Conservation (phyloP, 148 eudicot genomes). For the Agrostemma githago region DNA sequence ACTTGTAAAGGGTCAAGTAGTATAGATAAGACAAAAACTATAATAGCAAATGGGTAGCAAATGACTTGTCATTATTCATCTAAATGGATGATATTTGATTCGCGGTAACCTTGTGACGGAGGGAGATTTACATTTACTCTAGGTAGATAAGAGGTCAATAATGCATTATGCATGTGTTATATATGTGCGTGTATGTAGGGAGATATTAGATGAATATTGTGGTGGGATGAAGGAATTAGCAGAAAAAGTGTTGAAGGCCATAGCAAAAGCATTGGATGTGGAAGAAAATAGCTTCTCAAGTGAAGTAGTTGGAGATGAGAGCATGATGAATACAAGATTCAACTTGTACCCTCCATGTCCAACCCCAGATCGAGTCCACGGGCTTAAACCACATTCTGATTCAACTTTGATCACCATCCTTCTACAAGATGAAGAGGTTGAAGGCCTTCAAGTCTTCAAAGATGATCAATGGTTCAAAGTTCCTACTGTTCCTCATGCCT, state of each 20-base stretch:
- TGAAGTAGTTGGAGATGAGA: conserved; percentile 28
- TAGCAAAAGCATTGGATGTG: conserved; percentile 36
- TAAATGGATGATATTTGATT: too few relatives aligned
- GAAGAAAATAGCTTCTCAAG: conserved; percentile 30
- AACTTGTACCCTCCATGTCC: conserved; percentile 47
- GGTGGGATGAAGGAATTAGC: conserved; percentile 2
- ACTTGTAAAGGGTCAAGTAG: too few relatives aligned
- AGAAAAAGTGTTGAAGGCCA: conserved; percentile 33
- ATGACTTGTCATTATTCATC: too few relatives aligned
- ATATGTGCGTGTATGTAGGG: not conserved
- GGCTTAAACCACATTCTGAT: conserved; percentile 47
- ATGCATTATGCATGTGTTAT: too few relatives aligned
- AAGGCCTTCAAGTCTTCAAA: conserved; percentile 45
- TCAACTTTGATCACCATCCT: conserved; percentile 40
- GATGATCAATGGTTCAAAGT: conserved; percentile 41
- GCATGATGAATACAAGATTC: conserved; percentile 25
- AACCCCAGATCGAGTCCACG: conserved; percentile 29
- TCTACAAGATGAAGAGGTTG: conserved; percentile 40
- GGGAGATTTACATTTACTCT: too few relatives aligned
- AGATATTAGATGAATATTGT: conserved; percentile 9
- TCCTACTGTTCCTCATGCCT: conserved; percentile 35
- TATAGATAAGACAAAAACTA: too few relatives aligned
- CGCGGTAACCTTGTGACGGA: too few relatives aligned
- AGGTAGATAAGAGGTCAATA: too few relatives aligned
- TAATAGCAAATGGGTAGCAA: too few relatives aligned